Conservation (phyloP, 768 basidiomycete genomes). For the Royoungia palumana region DNA sequence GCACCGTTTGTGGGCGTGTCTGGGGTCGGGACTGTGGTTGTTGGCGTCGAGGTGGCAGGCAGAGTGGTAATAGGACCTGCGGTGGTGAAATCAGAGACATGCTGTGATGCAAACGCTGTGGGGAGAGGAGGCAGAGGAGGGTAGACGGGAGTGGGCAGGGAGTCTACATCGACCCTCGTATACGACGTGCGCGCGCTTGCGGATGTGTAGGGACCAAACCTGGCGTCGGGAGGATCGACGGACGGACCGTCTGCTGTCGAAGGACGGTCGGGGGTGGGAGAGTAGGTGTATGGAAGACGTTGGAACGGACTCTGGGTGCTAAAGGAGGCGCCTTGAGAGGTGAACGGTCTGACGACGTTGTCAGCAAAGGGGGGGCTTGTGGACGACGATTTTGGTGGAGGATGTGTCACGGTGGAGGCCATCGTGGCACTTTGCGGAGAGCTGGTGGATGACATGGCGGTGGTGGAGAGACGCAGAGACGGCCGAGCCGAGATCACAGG, state of each 20-base stretch:
- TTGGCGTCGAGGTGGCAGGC: neutral
- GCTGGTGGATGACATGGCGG: neutral
- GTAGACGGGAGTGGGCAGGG: constrained; percentile 15
- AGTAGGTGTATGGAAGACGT: constrained; percentile 7
- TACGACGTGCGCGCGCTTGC: constrained; percentile 52
- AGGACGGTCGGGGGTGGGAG: constrained; percentile 16
- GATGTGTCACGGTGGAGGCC: neutral
- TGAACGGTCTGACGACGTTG: constrained; percentile 26
- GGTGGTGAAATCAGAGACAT: neutral
- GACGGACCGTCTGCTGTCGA: constrained; percentile 14
- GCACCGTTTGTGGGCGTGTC: neutral
- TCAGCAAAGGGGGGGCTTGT: constrained; percentile 26
- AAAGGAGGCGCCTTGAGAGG: constrained; percentile 24
- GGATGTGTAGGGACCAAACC: constrained; percentile 28
- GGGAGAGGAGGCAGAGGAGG: constrained; percentile 25
- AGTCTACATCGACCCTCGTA: constrained; percentile 46
- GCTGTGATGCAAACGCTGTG: constrained; percentile 5
- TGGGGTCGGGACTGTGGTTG: constrained; percentile 1
- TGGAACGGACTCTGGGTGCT: neutral
- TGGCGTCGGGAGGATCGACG: constrained; percentile 2
- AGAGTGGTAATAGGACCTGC: neutral
- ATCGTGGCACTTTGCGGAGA: neutral
- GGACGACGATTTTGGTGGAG: constrained; percentile 4
- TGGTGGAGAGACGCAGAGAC: neutral
- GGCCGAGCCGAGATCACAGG: no score